Evolutionary conservation across 345 rosid species (phyloP), one percentile per base, ranked within the genome.

Genomic region (Chamaenerion angustifolium): DNA sequence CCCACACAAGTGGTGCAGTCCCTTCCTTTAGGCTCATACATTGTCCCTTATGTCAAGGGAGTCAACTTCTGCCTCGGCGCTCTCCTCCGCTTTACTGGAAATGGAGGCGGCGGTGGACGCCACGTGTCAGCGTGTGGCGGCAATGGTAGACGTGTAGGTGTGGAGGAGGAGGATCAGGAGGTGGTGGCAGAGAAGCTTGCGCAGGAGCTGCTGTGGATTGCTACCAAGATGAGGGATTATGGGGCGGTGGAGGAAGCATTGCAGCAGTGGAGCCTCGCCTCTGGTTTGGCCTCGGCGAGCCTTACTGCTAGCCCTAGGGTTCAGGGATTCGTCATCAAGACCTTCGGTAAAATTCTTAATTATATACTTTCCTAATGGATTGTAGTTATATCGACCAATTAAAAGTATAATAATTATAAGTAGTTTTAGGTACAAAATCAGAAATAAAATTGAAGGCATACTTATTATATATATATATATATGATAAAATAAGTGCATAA

Each of bases 171-270:
- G 10, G 58, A 61, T 37, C 69, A 63, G 25, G 78, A 74, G 27
- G 45, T 83, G 40, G 60, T 62, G 40, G 66, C 76, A 1, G 94
- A 87, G 77, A 87, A 87, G 69, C 61, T 83, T 58, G 96, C 88
- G 1, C 83, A 75, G 49, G 94, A 81, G 68, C 56, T 79, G 52
- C 55, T 81, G 3, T 81, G 94, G 85, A 51, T 81, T 42, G 66
- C 88, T 0, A 58, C 64, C 58, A 88, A 76, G 50, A 72, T 83
- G 16, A 69, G 73, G 60, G 68, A 49, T 47, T 79, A 75, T 14
- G 85, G 75, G 17, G 79, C 63, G 13, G 64, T 73, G 43, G 76
- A 74, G 0, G 85, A 87, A 61, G 88, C 87, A 9, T 47, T 83
- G 61, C 66, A 70, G 41, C 80, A 81, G 18, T 83, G 94, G 94